Conservation (phyloP, 805 yeast genomes). For the Metschnikowia baotianmanensis region DNA sequence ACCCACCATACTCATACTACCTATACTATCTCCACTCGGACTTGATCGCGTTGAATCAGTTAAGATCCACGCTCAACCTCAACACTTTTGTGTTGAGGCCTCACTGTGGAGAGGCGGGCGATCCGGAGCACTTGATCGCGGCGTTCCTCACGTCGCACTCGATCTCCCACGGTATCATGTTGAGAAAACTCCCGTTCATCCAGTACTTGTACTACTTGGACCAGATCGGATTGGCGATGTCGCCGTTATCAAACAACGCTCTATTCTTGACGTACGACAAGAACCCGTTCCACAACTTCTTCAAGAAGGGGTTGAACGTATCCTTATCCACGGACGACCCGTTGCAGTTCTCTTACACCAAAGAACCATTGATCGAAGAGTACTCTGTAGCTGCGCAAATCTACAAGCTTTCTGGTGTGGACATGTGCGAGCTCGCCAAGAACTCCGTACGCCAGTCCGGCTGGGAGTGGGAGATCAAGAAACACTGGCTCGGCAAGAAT, state of each 20-base stretch:
- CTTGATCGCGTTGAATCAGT: conserved; percentile 78
- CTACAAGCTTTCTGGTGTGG: conserved; percentile 89
- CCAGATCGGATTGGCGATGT: conserved; percentile 97
- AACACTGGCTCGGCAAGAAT: conserved; percentile 86
- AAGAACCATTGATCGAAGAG: conserved; percentile 96
- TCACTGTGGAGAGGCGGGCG: conserved; percentile 99
- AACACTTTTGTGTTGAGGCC: conserved; percentile 95
- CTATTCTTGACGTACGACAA: conserved; percentile 93
- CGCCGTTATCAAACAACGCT: conserved; percentile 96
- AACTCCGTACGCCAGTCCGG: conserved; percentile 94
- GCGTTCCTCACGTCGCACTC: conserved; percentile 89
- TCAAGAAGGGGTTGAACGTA: conserved; percentile 90
- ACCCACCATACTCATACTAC: conserved; percentile 98
- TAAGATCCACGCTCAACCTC: conserved; percentile 72
- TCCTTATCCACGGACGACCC: conserved; percentile 98
- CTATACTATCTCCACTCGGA: conserved; percentile 86
- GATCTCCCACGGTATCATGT: conserved; percentile 90
- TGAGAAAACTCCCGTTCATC: conserved; percentile 91
- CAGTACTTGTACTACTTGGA: conserved; percentile 92
- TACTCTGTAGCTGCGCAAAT: conserved; percentile 98
- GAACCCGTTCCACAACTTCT: conserved; percentile 90
- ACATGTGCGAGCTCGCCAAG: conserved; percentile 94
- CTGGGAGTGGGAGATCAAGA: conserved; percentile 81
- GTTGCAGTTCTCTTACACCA: conserved; percentile 91
- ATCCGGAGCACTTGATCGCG: conserved; percentile 91